Conservation (phyloP, 1,139 yeast species). For the Taphrina deformans region DNA sequence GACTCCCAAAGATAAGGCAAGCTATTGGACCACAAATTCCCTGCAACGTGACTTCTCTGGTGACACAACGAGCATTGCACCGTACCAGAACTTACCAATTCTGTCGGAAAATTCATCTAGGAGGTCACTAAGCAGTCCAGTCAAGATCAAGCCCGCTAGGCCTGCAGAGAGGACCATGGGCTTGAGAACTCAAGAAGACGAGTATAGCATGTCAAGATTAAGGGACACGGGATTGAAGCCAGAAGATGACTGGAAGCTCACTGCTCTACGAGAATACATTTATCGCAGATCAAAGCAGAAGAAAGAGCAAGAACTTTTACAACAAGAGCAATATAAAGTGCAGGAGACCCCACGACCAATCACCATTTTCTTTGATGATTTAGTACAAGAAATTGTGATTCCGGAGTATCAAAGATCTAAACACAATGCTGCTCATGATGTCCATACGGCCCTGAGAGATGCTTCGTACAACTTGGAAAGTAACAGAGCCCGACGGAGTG, state of each 20-base stretch:
- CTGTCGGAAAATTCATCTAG: background rate
- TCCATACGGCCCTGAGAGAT: constrained; percentile 10
- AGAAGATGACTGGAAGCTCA: constrained; percentile 79
- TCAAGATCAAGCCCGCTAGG: background rate
- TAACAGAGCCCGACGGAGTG: background rate
- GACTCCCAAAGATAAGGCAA: constrained; percentile 51
- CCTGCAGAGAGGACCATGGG: constrained; percentile 39
- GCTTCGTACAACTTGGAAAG: constrained; percentile 1
- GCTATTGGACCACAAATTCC: constrained; percentile 68
- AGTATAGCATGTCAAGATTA: constrained; percentile 69
- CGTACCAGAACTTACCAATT: background rate
- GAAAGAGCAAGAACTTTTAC: background rate
- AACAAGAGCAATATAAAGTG: background rate
- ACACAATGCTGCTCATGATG: constrained; percentile 14
- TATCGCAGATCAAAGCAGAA: constrained; percentile 45
- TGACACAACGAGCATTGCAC: background rate
- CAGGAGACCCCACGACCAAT: background rate
- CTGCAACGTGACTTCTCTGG: constrained; percentile 7
- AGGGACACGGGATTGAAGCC: constrained; percentile 69
- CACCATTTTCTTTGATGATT: constrained; percentile 25
- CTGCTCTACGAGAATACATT: constrained; percentile 66
- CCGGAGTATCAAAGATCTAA: background rate
- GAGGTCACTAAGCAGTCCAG: background rate
- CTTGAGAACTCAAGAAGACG: constrained; percentile 51
- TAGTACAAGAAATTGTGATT: background rate